These are phyloP conservation scores for Cyberlindnera galapagoensis DNA, from an alignment of 805 yeast genomes.

Conservation along the genomic window DNA sequence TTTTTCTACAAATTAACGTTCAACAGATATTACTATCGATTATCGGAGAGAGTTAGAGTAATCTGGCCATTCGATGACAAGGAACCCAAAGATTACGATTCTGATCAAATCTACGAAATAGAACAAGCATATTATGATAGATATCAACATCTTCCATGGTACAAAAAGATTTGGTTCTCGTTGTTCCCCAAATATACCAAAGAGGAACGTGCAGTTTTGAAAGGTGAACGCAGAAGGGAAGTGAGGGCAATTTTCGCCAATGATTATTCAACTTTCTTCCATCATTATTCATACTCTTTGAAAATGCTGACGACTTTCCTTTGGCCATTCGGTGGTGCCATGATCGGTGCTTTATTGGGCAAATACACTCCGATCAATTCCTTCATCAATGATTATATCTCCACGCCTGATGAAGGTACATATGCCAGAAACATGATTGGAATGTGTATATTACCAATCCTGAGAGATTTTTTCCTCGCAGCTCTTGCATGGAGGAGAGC, in stretches of 20 bases:
- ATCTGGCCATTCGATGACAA: no score
- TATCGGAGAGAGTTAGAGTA: not conserved
- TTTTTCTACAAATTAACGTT: slow-evolving; percentile 18
- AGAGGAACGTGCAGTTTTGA: slow-evolving; percentile 8
- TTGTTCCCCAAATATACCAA: slow-evolving; percentile 5
- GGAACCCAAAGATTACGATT: no score
- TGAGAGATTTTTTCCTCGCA: slow-evolving; percentile 28
- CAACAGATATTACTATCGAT: slow-evolving; percentile 30
- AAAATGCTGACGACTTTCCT: not conserved
- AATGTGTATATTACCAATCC: slow-evolving; percentile 23
- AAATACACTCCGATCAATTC: slow-evolving; percentile 19
- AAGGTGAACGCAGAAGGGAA: slow-evolving; percentile 20
- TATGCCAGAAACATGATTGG: slow-evolving; percentile 31
- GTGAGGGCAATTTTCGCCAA: slow-evolving; percentile 19
- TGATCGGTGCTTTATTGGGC: slow-evolving; percentile 20
- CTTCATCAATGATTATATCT: slow-evolving; percentile 16
- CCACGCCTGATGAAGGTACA: slow-evolving; percentile 32
- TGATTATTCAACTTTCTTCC: slow-evolving; percentile 26
- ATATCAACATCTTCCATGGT: slow-evolving; percentile 1
- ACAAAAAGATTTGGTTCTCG: slow-evolving; percentile 1
- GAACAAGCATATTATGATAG: slow-evolving; percentile 2
- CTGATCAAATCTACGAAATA: slow-evolving; percentile 18
- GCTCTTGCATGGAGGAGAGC: slow-evolving; percentile 27
- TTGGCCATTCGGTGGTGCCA: slow-evolving; percentile 27
- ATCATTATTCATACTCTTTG: slow-evolving; percentile 8